Evolutionary conservation across 2,329 filamentous ascomycete genomes (phyloP).

Genomic region (Fusarium floridanum): DNA sequence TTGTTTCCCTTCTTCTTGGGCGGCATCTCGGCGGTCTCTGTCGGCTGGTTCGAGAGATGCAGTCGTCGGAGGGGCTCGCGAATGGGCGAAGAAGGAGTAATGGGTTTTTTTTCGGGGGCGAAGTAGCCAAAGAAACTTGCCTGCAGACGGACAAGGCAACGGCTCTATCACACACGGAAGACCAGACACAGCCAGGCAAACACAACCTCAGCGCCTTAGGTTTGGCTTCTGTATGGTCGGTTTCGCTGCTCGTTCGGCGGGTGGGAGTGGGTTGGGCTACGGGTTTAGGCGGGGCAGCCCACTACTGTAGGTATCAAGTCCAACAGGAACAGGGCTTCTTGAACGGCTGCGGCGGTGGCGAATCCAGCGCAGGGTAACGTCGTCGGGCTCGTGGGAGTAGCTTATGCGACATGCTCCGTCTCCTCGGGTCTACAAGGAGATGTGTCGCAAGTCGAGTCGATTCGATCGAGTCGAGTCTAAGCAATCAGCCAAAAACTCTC

Average conservation of each 20-base stretch:
- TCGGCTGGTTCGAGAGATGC: constrained; percentile 37
- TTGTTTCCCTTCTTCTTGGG: constrained; percentile 95
- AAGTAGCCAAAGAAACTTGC: constrained; percentile 28
- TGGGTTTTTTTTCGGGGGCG: constrained; percentile 29
- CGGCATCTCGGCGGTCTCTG: constrained; percentile 72
- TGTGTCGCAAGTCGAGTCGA: background rate
- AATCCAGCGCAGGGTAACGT: constrained; percentile 40
- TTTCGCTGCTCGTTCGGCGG: constrained; percentile 8
- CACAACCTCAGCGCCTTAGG: constrained; percentile 21
- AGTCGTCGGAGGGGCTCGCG: constrained; percentile 33
- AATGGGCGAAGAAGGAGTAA: constrained; percentile 26
- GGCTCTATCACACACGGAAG: constrained; percentile 8
- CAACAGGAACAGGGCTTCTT: constrained; percentile 22
- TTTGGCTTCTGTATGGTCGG: constrained; percentile 31
- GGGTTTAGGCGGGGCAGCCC: constrained; percentile 43
- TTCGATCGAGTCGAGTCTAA: background rate
- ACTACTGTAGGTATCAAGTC: constrained; percentile 20
- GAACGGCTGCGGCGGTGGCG: constrained; percentile 36
- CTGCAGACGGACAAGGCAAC: constrained; percentile 31
- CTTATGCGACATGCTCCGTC: constrained; percentile 37
- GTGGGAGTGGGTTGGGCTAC: constrained; percentile 30
- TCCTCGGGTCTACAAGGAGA: constrained; percentile 8
- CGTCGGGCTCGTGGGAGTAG: constrained; percentile 31
- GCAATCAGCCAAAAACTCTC: background rate
- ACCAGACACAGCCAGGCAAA: constrained; percentile 11